A percentile compares a stretch with the other conserved stretches of the same genome.
phyloP scores from a whole-genome alignment of 129 eudicot species.

The Ambrosia artemisiifolia region DNA sequence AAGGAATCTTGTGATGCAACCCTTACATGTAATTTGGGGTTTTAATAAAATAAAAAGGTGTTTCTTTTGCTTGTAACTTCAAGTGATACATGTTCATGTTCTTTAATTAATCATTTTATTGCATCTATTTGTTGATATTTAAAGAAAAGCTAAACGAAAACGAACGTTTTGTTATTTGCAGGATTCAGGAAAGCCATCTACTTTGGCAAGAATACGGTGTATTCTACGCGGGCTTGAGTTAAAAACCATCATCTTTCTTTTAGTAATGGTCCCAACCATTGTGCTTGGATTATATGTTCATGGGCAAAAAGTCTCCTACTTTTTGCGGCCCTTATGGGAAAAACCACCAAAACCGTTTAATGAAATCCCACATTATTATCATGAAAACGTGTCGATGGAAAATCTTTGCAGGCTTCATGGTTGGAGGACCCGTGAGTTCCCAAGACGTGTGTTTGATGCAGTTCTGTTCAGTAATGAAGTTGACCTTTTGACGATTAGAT shows the following conservation, averaged over 20 bases:
- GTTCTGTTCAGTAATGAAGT: constrained; percentile 82
- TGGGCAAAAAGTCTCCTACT: constrained; percentile 83
- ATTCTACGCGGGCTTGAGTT: constrained; percentile 72
- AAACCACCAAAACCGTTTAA: constrained; percentile 79
- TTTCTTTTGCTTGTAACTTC: constrained; percentile 26
- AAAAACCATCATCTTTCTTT: constrained; percentile 53
- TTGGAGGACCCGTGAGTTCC: constrained; percentile 78
- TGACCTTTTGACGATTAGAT: constrained; percentile 68
- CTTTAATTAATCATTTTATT: constrained; percentile 9
- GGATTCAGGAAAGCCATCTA: constrained; percentile 53
- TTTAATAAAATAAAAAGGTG: not conserved
- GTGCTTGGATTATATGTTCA: constrained; percentile 50
- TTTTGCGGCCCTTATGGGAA: constrained; percentile 88
- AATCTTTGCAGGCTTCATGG: constrained; percentile 91
- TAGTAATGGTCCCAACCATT: constrained; percentile 51
- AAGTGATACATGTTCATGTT: constrained; percentile 24
- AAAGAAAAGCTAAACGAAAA: not conserved
- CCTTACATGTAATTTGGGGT: constrained; percentile 11
- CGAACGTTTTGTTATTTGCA: constrained; percentile 28
- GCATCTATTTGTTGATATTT: not conserved
- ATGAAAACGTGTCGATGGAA: constrained; percentile 80
- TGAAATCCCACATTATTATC: constrained; percentile 82
- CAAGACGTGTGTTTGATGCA: constrained; percentile 91
- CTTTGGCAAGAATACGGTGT: constrained; percentile 62
- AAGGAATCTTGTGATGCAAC: constrained; percentile 18